These are phyloP conservation scores for Microstegium vimineum DNA, from an alignment of 176 grass and related monocot genomes.

Conservation along the genomic window DNA sequence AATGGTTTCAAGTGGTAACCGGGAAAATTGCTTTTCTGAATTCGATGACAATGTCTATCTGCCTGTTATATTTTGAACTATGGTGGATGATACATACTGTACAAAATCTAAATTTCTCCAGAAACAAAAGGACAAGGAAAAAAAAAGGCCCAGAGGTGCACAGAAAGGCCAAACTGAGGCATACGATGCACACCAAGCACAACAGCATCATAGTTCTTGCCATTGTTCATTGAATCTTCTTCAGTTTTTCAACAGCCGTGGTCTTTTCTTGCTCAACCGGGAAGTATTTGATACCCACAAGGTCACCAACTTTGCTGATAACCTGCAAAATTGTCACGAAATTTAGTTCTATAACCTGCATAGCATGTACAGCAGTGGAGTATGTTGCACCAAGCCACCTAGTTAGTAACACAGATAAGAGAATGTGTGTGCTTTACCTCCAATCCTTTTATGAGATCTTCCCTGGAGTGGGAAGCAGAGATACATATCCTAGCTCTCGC, in stretches of 20 bases:
- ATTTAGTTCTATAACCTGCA: slow-evolving; percentile 14
- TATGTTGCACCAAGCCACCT: background rate
- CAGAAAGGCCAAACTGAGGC: slow-evolving; percentile 26
- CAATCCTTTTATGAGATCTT: slow-evolving; percentile 89
- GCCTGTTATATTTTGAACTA: slow-evolving; percentile 28
- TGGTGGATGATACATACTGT: slow-evolving; percentile 37
- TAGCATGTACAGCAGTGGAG: background rate
- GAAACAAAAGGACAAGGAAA: slow-evolving; percentile 14
- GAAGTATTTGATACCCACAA: slow-evolving; percentile 93
- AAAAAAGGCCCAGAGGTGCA: slow-evolving; percentile 14
- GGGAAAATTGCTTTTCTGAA: slow-evolving; percentile 28
- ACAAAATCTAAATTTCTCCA: slow-evolving; percentile 37
- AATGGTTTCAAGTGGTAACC: slow-evolving; percentile 1
- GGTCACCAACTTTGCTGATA: slow-evolving; percentile 96
- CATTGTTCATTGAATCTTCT: slow-evolving; percentile 63
- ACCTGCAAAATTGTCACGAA: slow-evolving; percentile 48
- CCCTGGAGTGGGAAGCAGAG: slow-evolving; percentile 80
- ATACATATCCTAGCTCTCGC: slow-evolving; percentile 96
- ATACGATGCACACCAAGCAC: slow-evolving; percentile 8
- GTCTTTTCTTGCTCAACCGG: slow-evolving; percentile 69
- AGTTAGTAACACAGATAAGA: slow-evolving; percentile 17
- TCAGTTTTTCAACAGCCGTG: slow-evolving; percentile 38
- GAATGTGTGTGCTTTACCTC: slow-evolving; percentile 48
- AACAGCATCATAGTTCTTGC: slow-evolving; percentile 26
- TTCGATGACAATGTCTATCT: slow-evolving; percentile 15